Conservation (phyloP, 306 rosid species). For the Begonia loranthoides region DNA sequence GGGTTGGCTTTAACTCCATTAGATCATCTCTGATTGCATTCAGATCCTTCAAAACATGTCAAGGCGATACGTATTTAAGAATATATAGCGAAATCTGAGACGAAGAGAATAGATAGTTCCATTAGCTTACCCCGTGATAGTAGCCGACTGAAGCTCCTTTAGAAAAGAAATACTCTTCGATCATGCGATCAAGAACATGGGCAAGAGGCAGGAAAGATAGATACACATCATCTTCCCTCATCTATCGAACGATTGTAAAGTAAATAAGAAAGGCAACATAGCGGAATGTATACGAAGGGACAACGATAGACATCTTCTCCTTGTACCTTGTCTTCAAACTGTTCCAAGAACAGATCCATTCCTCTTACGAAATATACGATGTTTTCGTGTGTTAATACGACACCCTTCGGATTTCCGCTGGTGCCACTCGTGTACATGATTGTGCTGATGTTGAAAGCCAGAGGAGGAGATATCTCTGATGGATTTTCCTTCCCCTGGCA, state of each 20-base stretch:
- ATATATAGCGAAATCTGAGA: not conserved
- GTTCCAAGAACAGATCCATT: constrained; percentile 58
- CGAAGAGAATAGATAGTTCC: not conserved
- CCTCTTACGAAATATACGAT: constrained; percentile 43
- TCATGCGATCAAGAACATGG: constrained; percentile 63
- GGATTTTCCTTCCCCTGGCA: constrained; percentile 65
- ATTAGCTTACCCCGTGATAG: constrained; percentile 65
- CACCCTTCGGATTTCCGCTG: constrained; percentile 87
- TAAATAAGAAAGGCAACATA: not conserved
- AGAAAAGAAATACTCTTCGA: constrained; percentile 66
- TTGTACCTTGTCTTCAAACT: constrained; percentile 70
- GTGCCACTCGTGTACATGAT: constrained; percentile 93
- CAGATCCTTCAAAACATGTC: constrained; percentile 39
- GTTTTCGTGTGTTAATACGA: constrained; percentile 60
- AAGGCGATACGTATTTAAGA: too few species aligned
- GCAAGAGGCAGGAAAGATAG: constrained; percentile 90
- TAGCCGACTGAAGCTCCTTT: constrained; percentile 85
- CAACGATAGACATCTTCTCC: too few species aligned
- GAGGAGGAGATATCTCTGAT: constrained; percentile 36
- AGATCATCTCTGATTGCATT: constrained; percentile 55
- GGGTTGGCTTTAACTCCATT: constrained; percentile 68
- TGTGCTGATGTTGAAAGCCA: constrained; percentile 29
- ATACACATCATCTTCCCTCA: constrained; percentile 66
- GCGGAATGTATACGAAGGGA: too few species aligned
- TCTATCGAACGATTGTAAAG: constrained; percentile 21